These are phyloP conservation scores for Leonotis leonurus DNA, from an alignment of 257 asterid species.

Conservation along the genomic window DNA sequence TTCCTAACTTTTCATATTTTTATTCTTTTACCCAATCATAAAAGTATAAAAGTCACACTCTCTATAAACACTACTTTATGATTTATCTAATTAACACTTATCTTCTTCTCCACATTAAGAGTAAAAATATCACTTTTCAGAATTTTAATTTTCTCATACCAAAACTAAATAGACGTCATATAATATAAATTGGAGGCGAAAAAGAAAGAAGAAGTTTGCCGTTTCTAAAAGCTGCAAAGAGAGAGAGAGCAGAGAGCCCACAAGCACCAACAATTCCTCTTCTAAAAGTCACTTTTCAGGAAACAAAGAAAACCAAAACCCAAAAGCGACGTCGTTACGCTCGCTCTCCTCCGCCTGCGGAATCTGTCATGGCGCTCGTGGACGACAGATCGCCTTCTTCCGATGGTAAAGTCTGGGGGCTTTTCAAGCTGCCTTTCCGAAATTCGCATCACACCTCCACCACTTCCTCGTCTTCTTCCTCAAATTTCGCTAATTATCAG, in stretches of 20 bases:
- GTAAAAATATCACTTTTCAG: no score
- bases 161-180: no score
- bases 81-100: neutral
- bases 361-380: constrained; percentile 80
- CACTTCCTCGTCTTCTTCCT: constrained; percentile 40
- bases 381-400: constrained; percentile 54
- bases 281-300: constrained; percentile 15
- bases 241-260: neutral
- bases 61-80: neutral
- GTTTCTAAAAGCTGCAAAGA: constrained; percentile 17
- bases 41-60: no score
- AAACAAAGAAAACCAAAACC: constrained; percentile 14
- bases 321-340: constrained; percentile 23
- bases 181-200: neutral
- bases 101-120: neutral
- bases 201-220: neutral
- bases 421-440: constrained; percentile 76
- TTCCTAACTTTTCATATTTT: neutral
- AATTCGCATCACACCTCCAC: constrained; percentile 38
- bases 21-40: neutral
- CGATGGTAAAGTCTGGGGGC: constrained; percentile 68
- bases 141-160: neutral
- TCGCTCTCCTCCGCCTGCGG: constrained; percentile 25
- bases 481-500: constrained; percentile 34
- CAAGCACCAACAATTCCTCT: constrained; percentile 27